Evolutionary conservation across 176 grass and related monocot species (phyloP).

Genomic region (Oryza punctata): DNA sequence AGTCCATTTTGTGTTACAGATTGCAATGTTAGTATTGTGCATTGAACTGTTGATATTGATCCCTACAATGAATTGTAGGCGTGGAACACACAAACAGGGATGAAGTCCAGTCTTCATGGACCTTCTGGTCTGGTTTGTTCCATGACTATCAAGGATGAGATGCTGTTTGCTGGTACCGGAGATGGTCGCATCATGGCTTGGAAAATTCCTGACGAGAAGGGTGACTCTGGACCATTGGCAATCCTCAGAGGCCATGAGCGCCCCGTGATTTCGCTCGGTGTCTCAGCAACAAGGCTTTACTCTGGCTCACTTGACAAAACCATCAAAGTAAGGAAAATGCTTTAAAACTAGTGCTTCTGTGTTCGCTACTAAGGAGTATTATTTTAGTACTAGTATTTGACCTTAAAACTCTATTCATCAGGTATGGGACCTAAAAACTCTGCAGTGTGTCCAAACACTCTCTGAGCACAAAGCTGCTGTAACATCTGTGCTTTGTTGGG

Average conservation of each 20-base stretch:
- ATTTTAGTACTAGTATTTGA: neutral
- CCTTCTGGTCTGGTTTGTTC: conserved; percentile 54
- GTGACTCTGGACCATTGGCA: conserved; percentile 7
- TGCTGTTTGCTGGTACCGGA: conserved; percentile 46
- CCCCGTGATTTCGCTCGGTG: conserved; percentile 40
- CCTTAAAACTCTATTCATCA: conserved; percentile 17
- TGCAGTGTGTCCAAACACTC: conserved; percentile 59
- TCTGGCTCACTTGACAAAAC: conserved; percentile 55
- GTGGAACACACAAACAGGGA: conserved; percentile 45
- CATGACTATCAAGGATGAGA: conserved; percentile 39
- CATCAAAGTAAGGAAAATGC: conserved; percentile 33
- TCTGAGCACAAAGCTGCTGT: conserved; percentile 58
- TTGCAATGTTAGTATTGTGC: neutral
- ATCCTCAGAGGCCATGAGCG: conserved; percentile 36
- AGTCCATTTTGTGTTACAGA: conserved; percentile 13
- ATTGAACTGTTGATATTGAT: conserved; percentile 14
- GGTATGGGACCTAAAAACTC: conserved; percentile 58
- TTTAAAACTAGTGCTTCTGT: neutral
- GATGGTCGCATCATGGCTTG: conserved; percentile 49
- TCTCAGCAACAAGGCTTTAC: conserved; percentile 38
- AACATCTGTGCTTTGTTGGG: conserved; percentile 67
- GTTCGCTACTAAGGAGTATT: neutral
- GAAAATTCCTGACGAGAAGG: conserved; percentile 38
- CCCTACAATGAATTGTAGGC: conserved; percentile 25
- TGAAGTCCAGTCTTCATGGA: conserved; percentile 39